Percentiles rank a stretch among this genome's conserved stretches.
phyloP scores from a whole-genome alignment of 306 rosid species.

The Fragaria ananassa region DNA sequence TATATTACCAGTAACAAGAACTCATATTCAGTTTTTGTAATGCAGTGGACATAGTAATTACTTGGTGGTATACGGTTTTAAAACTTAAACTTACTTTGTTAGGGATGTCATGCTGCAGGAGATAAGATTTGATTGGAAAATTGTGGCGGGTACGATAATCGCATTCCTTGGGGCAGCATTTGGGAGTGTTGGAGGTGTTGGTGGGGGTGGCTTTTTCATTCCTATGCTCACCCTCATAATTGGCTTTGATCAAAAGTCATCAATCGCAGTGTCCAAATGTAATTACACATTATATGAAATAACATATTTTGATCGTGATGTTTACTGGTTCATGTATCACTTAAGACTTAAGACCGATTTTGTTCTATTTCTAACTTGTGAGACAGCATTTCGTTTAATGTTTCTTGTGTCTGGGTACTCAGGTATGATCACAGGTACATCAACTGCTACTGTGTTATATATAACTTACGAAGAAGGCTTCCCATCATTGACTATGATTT shows the following conservation, averaged over 20 bases:
- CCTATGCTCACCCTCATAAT: constrained; percentile 79
- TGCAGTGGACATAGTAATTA: not conserved
- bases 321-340: not conserved
- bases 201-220: constrained; percentile 86
- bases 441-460: constrained; percentile 54
- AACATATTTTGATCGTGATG: not conserved
- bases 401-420: constrained; percentile 9
- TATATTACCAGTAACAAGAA: not conserved
- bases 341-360: not conserved
- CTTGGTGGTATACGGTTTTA: not conserved
- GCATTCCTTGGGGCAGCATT: constrained; percentile 79
- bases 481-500: constrained; percentile 73
- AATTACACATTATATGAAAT: not conserved
- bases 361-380: not conserved
- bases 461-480: constrained; percentile 53
- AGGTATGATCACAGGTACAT: constrained; percentile 83
- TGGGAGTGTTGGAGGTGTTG: constrained; percentile 93
- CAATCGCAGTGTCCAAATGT: constrained; percentile 91
- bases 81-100: no score
- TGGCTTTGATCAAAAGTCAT: constrained; percentile 78
- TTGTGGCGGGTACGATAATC: constrained; percentile 44
- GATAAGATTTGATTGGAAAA: constrained; percentile 66
- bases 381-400: not conserved
- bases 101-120: constrained; percentile 42
- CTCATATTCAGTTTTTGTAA: not conserved